phyloP scores from a whole-genome alignment of 2,329 filamentous ascomycete species.

The Fusarium sp. region DNA sequence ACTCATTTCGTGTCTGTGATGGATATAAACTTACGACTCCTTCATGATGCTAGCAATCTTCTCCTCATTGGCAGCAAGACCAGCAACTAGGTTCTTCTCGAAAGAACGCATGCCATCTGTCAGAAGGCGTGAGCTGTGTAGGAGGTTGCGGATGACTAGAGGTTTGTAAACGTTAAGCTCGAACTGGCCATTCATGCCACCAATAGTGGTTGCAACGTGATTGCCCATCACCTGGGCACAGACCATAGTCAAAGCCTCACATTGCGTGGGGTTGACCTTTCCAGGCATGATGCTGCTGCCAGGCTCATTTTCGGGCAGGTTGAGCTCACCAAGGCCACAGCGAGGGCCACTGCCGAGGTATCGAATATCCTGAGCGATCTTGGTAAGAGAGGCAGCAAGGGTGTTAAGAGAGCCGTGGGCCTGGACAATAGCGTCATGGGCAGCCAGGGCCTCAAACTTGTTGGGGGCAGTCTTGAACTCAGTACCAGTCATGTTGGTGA shows the following conservation, averaged over 20 bases:
- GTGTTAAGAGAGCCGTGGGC: slow-evolving; percentile 94
- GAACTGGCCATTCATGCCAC: slow-evolving; percentile 97
- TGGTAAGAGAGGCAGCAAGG: slow-evolving; percentile 88
- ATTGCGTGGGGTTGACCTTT: slow-evolving; percentile 99
- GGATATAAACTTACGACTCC: slow-evolving; percentile 75
- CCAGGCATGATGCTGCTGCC: slow-evolving; percentile 99
- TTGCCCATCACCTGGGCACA: slow-evolving; percentile 99
- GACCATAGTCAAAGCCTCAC: slow-evolving; percentile 97
- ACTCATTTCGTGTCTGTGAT: neutral
- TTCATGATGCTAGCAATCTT: slow-evolving; percentile 90
- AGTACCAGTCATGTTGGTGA: slow-evolving; percentile 90
- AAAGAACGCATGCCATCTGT: slow-evolving; percentile 95
- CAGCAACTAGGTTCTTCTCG: slow-evolving; percentile 89
- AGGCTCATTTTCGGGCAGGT: slow-evolving; percentile 96
- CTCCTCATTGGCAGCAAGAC: slow-evolving; percentile 91
- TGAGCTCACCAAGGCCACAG: slow-evolving; percentile 93
- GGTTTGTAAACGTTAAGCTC: slow-evolving; percentile 99
- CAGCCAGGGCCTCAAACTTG: slow-evolving; percentile 97
- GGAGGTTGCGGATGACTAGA: slow-evolving; percentile 90
- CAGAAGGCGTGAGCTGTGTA: slow-evolving; percentile 90
- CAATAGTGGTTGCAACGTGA: slow-evolving; percentile 90
- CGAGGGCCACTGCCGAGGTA: slow-evolving; percentile 96
- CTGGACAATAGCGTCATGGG: slow-evolving; percentile 95
- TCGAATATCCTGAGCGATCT: slow-evolving; percentile 97
- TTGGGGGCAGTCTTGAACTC: slow-evolving; percentile 97